Conservation (phyloP, 306 rosid species). For the Corylus heterophylla region DNA sequence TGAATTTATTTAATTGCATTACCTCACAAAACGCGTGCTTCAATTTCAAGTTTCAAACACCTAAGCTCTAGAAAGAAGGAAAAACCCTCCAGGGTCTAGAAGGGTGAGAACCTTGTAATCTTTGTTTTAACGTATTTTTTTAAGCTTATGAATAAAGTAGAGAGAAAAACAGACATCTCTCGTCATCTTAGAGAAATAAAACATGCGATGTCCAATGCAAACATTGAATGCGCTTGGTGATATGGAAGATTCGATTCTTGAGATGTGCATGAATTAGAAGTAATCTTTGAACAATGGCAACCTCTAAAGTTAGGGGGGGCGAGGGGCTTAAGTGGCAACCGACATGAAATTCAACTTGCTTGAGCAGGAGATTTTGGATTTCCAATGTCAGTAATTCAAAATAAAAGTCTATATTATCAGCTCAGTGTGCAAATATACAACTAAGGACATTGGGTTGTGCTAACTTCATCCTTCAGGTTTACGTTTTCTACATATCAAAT, state of each 20-base stretch:
- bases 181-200: conserved; percentile 41
- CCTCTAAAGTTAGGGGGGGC: conserved; percentile 10
- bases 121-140: conserved; percentile 22
- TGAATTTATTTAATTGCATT: conserved; percentile 35
- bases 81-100: conserved; percentile 25
- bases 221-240: conserved; percentile 55
- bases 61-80: conserved; percentile 43
- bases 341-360: conserved; percentile 42
- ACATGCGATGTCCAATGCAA: conserved; percentile 52
- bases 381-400: conserved; percentile 35
- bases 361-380: conserved; percentile 38
- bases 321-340: conserved; percentile 21
- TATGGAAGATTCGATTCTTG: conserved; percentile 65
- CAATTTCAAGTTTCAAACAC: conserved; percentile 47
- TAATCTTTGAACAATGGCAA: conserved; percentile 39
- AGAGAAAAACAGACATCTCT: conserved; percentile 67
- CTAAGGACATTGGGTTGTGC: neutral
- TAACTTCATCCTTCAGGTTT: neutral
- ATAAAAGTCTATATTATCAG: conserved; percentile 30
- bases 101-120: conserved; percentile 22
- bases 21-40: conserved; percentile 33
- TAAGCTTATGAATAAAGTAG: conserved; percentile 26
- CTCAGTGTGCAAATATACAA: conserved; percentile 17
- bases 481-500: neutral
- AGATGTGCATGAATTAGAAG: conserved; percentile 32